Base-by-base conservation (phyloP, 2,329 filamentous ascomycete species). In the Xenoacremonium recifei region DNA sequence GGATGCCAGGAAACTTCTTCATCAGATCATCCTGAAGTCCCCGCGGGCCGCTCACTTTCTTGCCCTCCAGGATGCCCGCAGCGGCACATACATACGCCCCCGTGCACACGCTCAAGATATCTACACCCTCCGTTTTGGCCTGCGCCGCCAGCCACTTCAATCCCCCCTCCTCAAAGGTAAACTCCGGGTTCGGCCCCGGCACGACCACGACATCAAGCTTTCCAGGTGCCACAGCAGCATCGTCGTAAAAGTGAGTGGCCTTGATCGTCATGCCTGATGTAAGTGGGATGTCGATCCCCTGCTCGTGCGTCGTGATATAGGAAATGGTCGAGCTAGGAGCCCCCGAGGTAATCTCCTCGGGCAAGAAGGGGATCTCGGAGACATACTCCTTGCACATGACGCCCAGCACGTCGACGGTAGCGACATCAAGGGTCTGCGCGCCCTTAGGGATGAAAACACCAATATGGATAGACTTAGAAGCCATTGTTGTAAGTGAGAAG, bases 21-120 rank as follows among this genome's bases (percentile, higher is more conserved):
- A 44, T 50, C 35, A 77, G 52, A 19, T 63, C 39, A 10, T 62
- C 59, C 52, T 78, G 69, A 41, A 77, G 11, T 0, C 59, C 67
- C 25, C 71, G 54, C 2, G 76, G 75, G 5, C 75, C 76, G 45
- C 72, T 73, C 5, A 66, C 72, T 42, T 39, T 65, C 51, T 58
- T 70, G 3, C 72, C 74, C 31, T 69, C 64, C 21, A 75, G 45
- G 16, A 80, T 54, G 0, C 76, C 76, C 0, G 73, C 74, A 15
- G 66, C 65, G 13, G 65, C 74, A 40, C 75, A 74, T 11, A 78
- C 16, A 25, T 70, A 67, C 18, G 72, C 65, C 0, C 75, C 76
- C 4, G 75, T 75, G 59, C 76, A 80, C 9, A 79, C 65, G 46
- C 69, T 69, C 44, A 79, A 57, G 29, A 80, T 64, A 44, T 79